Percentiles rank a stretch among this genome's conserved stretches.
Evolutionary conservation across 179 eudicot species (phyloP).

Genomic region (Drosera spatulata): DNA sequence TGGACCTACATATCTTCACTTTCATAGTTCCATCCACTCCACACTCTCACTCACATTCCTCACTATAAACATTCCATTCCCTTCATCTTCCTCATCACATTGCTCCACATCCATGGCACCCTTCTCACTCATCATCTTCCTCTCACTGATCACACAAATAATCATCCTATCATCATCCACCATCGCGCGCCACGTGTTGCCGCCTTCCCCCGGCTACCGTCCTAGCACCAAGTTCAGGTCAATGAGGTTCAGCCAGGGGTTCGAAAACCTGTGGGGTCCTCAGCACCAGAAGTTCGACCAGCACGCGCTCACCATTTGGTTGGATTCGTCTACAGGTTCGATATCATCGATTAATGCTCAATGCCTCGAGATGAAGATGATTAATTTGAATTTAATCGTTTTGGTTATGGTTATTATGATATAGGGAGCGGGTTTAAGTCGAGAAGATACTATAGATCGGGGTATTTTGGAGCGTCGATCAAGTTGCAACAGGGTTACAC

Average conservation of each 20-base stretch:
- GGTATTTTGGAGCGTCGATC: constrained; percentile 62
- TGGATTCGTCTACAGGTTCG: constrained; percentile 45
- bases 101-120: neutral
- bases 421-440: constrained; percentile 95
- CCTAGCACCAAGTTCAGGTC: constrained; percentile 44
- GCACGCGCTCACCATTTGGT: constrained; percentile 39
- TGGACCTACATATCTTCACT: too few relatives aligned
- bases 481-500: constrained; percentile 88
- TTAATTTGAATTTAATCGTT: too few relatives aligned
- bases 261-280: constrained; percentile 51
- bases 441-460: constrained; percentile 35
- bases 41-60: too few relatives aligned
- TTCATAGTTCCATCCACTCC: too few relatives aligned
- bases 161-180: too few relatives aligned
- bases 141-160: neutral
- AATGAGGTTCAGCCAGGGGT: constrained; percentile 30
- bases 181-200: constrained; percentile 10
- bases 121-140: neutral
- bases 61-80: neutral
- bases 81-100: neutral
- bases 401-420: neutral
- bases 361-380: too few relatives aligned
- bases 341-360: neutral
- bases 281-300: constrained; percentile 41
- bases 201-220: constrained; percentile 60